phyloP scores from a whole-genome alignment of 352 stramenopile genomes.

The Globisporangium canariense region DNA sequence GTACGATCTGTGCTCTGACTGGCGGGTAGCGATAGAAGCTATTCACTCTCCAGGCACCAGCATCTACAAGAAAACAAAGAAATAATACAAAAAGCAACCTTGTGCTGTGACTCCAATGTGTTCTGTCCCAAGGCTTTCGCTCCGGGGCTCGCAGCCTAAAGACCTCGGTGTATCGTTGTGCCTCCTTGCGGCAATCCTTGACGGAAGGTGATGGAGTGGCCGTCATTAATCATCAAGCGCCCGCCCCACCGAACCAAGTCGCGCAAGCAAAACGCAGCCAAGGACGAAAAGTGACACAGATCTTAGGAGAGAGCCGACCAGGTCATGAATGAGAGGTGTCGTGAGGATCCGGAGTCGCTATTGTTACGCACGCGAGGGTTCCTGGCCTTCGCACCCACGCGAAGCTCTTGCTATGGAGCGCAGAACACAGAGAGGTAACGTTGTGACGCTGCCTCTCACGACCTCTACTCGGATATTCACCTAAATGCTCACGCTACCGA shows the following conservation, averaged over 20 bases:
- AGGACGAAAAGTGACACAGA: neutral
- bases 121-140: no score
- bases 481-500: neutral
- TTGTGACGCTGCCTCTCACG: conserved; percentile 1
- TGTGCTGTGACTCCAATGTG: neutral
- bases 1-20: neutral
- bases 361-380: neutral
- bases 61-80: neutral
- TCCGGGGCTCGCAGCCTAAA: neutral
- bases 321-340: neutral
- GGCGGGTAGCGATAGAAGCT: neutral
- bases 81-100: conserved; percentile 5
- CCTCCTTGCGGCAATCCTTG: neutral
- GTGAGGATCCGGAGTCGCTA: neutral
- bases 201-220: conserved; percentile 2
- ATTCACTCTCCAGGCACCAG: neutral
- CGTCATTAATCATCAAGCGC: neutral
- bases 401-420: neutral
- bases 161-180: neutral
- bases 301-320: neutral
- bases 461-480: neutral
- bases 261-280: no score
- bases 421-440: neutral
- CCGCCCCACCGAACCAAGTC: neutral
- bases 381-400: neutral